These are phyloP conservation scores for Aspergillus sp. DNA, from an alignment of 2,329 filamentous ascomycete genomes.

Conservation along the genomic window DNA sequence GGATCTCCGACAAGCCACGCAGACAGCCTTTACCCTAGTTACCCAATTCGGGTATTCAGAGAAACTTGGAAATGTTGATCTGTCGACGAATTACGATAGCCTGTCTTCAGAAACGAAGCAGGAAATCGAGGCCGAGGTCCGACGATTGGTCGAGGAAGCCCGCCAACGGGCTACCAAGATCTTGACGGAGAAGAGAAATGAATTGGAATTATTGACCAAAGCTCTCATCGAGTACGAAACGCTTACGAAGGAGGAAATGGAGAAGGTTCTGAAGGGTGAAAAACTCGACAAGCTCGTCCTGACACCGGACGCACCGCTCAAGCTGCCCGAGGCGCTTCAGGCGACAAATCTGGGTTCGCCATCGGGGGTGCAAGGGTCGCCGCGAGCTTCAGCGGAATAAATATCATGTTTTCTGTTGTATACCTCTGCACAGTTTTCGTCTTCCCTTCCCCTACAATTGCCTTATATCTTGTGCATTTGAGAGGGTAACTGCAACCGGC, in stretches of 20 bases:
- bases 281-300: constrained; percentile 71
- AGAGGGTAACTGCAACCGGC: constrained; percentile 1
- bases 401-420: background rate
- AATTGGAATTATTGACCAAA: constrained; percentile 84
- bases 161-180: constrained; percentile 74
- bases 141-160: constrained; percentile 79
- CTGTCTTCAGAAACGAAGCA: constrained; percentile 86
- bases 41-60: constrained; percentile 88
- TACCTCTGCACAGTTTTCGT: background rate
- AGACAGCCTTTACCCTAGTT: constrained; percentile 83
- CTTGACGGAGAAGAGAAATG: constrained; percentile 74
- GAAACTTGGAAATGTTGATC: constrained; percentile 85
- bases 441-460: constrained; percentile 8
- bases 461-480: constrained; percentile 4
- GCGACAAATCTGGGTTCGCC: constrained; percentile 34
- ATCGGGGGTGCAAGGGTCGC: constrained; percentile 26
- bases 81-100: constrained; percentile 76
- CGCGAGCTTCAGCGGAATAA: constrained; percentile 30
- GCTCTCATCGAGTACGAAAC: constrained; percentile 95
- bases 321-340: constrained; percentile 63
- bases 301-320: constrained; percentile 61
- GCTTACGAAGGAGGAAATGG: constrained; percentile 83
- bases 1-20: constrained; percentile 84
- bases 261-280: constrained; percentile 86
- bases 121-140: constrained; percentile 86